phyloP scores from a whole-genome alignment of 1,284 basidiomycete genomes.

The Singerocomus rubriflavus region DNA sequence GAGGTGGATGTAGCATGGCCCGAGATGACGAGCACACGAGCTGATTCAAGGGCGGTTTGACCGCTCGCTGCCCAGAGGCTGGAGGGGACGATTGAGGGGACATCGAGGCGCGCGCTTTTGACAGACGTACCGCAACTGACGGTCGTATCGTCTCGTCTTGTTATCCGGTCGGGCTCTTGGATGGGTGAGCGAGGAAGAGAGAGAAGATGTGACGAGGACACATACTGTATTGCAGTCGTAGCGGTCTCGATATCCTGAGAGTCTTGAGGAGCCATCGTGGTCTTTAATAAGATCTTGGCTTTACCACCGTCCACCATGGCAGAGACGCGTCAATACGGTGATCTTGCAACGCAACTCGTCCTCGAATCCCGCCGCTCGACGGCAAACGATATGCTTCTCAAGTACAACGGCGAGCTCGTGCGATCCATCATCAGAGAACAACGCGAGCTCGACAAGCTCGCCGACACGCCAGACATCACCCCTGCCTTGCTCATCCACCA shows the following conservation, averaged over 20 bases:
- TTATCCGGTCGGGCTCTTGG: constrained; percentile 61
- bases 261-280: constrained; percentile 33
- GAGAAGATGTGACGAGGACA: neutral
- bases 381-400: constrained; percentile 79
- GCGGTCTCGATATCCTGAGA: constrained; percentile 52
- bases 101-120: neutral
- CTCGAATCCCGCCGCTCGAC: constrained; percentile 83
- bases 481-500: constrained; percentile 84
- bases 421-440: constrained; percentile 88
- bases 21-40: constrained; percentile 80
- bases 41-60: constrained; percentile 86
- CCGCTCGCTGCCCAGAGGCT: constrained; percentile 96
- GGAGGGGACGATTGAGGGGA: constrained; percentile 1
- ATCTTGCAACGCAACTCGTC: constrained; percentile 86
- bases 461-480: constrained; percentile 45
- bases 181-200: neutral
- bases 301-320: constrained; percentile 20
- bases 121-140: constrained; percentile 75
- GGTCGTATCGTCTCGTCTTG: constrained; percentile 88
- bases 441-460: constrained; percentile 76
- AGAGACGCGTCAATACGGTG: constrained; percentile 61
- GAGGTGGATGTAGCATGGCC: constrained; percentile 80
- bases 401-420: constrained; percentile 90
- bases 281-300: constrained; percentile 7
- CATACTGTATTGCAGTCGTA: constrained; percentile 50